Evolutionary conservation across 2,329 filamentous ascomycete species (phyloP).

Genomic region (Ceratocystis papillata): DNA sequence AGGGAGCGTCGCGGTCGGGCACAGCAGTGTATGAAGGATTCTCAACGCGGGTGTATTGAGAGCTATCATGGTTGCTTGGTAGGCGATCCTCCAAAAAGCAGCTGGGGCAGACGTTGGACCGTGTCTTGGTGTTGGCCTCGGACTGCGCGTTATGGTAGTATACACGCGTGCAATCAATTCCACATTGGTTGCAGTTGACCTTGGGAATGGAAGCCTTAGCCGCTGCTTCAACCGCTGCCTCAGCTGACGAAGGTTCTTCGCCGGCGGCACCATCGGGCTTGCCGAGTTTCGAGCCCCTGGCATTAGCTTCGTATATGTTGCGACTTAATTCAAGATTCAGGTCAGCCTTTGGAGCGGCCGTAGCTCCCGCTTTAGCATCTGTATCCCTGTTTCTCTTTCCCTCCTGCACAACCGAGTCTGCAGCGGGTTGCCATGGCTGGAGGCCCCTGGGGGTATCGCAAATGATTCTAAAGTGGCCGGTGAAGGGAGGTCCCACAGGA

Average conservation of each 20-base stretch:
- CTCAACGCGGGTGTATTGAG: conserved; percentile 80
- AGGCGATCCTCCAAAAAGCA: conserved; percentile 80
- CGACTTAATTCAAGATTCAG: conserved; percentile 86
- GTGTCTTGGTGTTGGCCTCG: conserved; percentile 53
- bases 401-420: conserved; percentile 56
- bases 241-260: conserved; percentile 54
- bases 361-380: conserved; percentile 58
- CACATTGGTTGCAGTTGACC: conserved; percentile 81
- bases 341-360: conserved; percentile 60
- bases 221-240: conserved; percentile 54
- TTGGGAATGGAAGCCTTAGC: conserved; percentile 56
- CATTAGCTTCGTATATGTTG: conserved; percentile 88
- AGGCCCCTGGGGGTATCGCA: conserved; percentile 91
- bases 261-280: conserved; percentile 63
- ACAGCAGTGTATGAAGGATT: conserved; percentile 71
- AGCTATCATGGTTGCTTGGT: conserved; percentile 63
- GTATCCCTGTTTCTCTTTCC: conserved; percentile 55
- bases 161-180: conserved; percentile 68
- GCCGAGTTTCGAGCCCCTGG: conserved; percentile 62
- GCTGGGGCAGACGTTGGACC: conserved; percentile 81
- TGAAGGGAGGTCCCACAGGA: conserved; percentile 91
- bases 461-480: conserved; percentile 91
- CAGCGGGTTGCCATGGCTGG: conserved; percentile 86
- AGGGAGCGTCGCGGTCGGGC: conserved; percentile 75
- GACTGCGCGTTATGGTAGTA: conserved; percentile 50